Base-by-base conservation (phyloP, 331 rosid genomes). In the Acacia concinna region DNA sequence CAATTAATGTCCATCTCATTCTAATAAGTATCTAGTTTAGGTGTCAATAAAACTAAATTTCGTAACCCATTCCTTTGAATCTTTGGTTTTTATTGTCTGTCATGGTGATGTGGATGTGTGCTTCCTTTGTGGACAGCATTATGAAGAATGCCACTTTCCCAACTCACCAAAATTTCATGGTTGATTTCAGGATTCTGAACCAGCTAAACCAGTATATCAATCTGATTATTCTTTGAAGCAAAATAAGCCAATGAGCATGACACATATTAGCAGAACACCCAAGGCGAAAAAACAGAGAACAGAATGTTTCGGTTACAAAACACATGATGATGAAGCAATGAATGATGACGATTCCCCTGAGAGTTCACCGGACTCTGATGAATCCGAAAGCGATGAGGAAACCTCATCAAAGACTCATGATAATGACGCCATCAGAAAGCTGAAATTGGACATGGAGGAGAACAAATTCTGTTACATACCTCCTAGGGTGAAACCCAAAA, bases 401-500 rank as follows among this genome's bases (percentile, higher is more conserved):
- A 52, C 57, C 74, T 82, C 84, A 23, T 54, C 68, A 12, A 84
- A 69, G 32, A 67, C 85, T 43, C 43, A 4, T 71, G 89, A 72
- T 28, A 84, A 80, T 14, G 92, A 82, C 81, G 88, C 90, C 69
- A 87, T 92, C 76, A 73, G 75, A 85, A 76, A 15, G 73, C 44
- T 95, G 85, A 92, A 91, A 82, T 62, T 87, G 54, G 91, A 92
- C 76, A 92, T 92, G 97, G 98, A 88, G 80, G 97, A 92, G 87
- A 90, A 94, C 65, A 88, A 88, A 74, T 92, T 94, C 77, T 86
- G 49, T 44, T 92, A 92, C 80, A 83, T 94, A 69, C 91, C 93
- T 11, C 97, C 97, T 3, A 84, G 90, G 82, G 78, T 65, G 67
- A 80, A 83, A 30, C 12, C 18, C 32, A 88, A 75, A 78, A 86